Conservation (phyloP, 129 eudicot species). For the Flaveria brownii region DNA sequence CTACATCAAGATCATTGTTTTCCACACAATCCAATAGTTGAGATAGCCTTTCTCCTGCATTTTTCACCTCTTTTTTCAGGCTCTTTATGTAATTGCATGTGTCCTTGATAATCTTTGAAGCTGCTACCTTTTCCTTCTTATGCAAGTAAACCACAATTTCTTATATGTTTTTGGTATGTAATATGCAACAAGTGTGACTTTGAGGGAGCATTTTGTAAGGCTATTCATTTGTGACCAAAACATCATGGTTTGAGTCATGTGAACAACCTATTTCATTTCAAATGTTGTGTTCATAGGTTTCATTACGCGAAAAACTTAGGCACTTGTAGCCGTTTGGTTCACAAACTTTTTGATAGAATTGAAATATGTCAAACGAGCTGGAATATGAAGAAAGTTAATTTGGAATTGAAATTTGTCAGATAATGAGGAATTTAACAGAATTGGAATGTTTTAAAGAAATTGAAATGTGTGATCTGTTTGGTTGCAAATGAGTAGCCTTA, state of each 20-base stretch:
- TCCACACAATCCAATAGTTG: slow-evolving; percentile 41
- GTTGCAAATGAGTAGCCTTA: no score
- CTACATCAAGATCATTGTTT: slow-evolving; percentile 38
- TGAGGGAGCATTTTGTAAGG: neutral
- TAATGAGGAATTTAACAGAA: no score
- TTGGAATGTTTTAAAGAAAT: no score
- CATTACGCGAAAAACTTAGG: no score
- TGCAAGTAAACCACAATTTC: slow-evolving; percentile 14
- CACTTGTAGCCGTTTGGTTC: no score
- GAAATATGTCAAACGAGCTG: no score
- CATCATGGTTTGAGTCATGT: neutral
- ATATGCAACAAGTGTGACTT: neutral
- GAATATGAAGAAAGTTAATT: no score
- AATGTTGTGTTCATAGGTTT: no score
- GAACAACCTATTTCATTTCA: no score
- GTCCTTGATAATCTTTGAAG: slow-evolving; percentile 46
- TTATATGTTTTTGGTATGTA: neutral
- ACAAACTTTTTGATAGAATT: no score
- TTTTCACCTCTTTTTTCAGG: slow-evolving; percentile 53
- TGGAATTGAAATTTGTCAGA: no score
- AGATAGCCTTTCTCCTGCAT: slow-evolving; percentile 40
- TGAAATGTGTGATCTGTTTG: no score
- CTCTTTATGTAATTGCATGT: slow-evolving; percentile 60
- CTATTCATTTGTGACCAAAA: neutral
- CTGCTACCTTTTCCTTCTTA: slow-evolving; percentile 25